Evolutionary conservation across 2,329 filamentous ascomycete species (phyloP).

Genomic region (Cercospora nicotianae): DNA sequence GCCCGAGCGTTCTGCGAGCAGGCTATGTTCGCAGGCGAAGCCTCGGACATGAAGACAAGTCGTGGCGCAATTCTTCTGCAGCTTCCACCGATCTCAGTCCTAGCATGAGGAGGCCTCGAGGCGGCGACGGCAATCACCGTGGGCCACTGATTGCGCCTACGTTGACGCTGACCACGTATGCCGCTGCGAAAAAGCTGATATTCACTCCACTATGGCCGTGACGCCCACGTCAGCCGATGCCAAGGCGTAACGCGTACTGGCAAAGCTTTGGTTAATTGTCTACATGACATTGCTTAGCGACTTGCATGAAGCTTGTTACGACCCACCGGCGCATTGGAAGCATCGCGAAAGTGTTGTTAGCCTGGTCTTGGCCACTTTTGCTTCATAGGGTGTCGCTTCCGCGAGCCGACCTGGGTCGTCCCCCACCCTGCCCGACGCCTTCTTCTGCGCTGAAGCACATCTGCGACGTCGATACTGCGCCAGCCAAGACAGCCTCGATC

Average conservation of each 20-base stretch:
- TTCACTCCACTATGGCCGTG: slow-evolving; percentile 2
- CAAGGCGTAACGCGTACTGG: neutral
- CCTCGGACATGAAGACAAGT: neutral
- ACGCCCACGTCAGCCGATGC: neutral
- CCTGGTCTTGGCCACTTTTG: neutral
- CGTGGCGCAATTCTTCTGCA: neutral
- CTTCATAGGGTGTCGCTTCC: neutral
- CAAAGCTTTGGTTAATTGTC: neutral
- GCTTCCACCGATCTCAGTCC: neutral
- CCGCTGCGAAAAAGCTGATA: neutral
- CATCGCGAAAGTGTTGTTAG: neutral
- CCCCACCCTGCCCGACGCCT: slow-evolving; percentile 11
- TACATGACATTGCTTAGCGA: neutral
- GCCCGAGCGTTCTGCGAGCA: neutral
- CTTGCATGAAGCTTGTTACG: neutral
- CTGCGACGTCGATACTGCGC: slow-evolving; percentile 1
- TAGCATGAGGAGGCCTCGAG: neutral
- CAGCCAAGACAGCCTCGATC: slow-evolving; percentile 10
- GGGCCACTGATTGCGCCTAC: neutral
- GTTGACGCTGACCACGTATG: neutral
- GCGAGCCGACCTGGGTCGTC: neutral
- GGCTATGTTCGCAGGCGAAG: neutral
- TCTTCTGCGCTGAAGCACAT: neutral
- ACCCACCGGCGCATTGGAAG: neutral
- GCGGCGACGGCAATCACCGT: neutral